These are phyloP conservation scores for Rhodotorula graminis DNA, from an alignment of 768 basidiomycete genomes.

Conservation along the genomic window DNA sequence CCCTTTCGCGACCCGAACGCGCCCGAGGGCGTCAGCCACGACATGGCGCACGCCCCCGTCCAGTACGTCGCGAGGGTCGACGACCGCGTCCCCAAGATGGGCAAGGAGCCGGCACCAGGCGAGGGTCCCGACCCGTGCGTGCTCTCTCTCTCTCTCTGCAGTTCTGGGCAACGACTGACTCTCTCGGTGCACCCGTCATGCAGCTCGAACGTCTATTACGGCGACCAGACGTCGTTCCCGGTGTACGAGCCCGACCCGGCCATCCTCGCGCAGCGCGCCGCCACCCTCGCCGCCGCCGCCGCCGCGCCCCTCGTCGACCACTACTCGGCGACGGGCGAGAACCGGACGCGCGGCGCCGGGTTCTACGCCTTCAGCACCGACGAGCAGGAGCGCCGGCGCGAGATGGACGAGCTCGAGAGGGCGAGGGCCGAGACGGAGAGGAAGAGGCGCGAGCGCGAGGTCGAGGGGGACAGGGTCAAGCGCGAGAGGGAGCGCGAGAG, in stretches of 20 bases:
- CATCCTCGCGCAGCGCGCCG: slow-evolving; percentile 67
- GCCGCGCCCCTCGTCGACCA: slow-evolving; percentile 68
- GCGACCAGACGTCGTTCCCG: slow-evolving; percentile 64
- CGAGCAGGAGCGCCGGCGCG: slow-evolving; percentile 66
- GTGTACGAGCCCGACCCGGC: slow-evolving; percentile 80
- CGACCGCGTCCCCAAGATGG: not conserved
- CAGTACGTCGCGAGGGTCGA: not conserved
- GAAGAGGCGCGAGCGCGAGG: slow-evolving; percentile 13
- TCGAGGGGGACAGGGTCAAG: slow-evolving; percentile 13
- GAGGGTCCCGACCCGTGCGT: slow-evolving; percentile 22
- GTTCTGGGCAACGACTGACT: not conserved
- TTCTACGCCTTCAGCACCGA: slow-evolving; percentile 88
- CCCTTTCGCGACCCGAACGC: slow-evolving; percentile 14
- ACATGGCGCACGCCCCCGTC: not conserved
- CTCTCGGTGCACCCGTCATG: not conserved
- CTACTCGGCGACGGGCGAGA: slow-evolving; percentile 76
- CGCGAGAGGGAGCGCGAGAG: slow-evolving; percentile 15
- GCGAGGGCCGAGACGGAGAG: slow-evolving; percentile 64
- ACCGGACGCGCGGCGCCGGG: slow-evolving; percentile 80
- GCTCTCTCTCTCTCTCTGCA: not conserved
- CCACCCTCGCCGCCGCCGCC: slow-evolving; percentile 60
- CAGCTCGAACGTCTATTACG: slow-evolving; percentile 38
- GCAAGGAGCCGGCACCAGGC: not conserved
- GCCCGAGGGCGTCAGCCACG: no score
- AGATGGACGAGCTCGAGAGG: slow-evolving; percentile 80